A percentile compares a stretch with the other conserved stretches of the same genome.
Evolutionary conservation across 1,284 basidiomycete species (phyloP).

Genomic region (Melampsora larici-populina): DNA sequence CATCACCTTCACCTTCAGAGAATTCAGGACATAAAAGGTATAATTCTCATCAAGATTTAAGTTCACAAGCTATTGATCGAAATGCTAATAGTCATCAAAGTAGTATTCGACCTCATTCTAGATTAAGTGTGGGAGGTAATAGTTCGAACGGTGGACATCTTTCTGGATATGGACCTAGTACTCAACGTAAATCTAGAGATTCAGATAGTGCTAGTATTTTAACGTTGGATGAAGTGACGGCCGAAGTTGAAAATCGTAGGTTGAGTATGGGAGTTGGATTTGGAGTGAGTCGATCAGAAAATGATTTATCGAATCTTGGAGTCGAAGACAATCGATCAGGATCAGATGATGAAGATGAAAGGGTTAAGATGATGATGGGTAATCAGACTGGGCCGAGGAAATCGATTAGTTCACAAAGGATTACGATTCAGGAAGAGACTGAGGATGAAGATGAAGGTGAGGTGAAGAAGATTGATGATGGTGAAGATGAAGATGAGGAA

Average conservation of each 20-base stretch:
- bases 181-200: conserved; percentile 59
- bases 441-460: conserved; percentile 48
- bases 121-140: not conserved
- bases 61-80: not conserved
- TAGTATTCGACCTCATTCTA: not conserved
- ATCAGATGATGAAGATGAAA: conserved; percentile 51
- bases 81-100: not conserved
- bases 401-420: not conserved
- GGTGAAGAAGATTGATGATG: conserved; percentile 54
- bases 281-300: conserved; percentile 54
- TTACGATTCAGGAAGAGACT: not conserved
- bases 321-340: conserved; percentile 47
- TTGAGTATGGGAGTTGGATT: conserved; percentile 55
- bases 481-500: conserved; percentile 54
- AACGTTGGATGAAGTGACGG: conserved; percentile 96
- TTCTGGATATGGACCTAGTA: not conserved
- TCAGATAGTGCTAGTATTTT: conserved; percentile 86
- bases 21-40: not conserved
- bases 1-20: not conserved
- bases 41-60: not conserved
- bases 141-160: not conserved
- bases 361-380: conserved; percentile 54
- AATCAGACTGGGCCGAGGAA: not conserved
- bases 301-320: conserved; percentile 26
- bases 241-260: conserved; percentile 82